These are phyloP conservation scores for Besnoitia besnoiti DNA, from an alignment of 169 alveolate species.

Conservation along the genomic window DNA sequence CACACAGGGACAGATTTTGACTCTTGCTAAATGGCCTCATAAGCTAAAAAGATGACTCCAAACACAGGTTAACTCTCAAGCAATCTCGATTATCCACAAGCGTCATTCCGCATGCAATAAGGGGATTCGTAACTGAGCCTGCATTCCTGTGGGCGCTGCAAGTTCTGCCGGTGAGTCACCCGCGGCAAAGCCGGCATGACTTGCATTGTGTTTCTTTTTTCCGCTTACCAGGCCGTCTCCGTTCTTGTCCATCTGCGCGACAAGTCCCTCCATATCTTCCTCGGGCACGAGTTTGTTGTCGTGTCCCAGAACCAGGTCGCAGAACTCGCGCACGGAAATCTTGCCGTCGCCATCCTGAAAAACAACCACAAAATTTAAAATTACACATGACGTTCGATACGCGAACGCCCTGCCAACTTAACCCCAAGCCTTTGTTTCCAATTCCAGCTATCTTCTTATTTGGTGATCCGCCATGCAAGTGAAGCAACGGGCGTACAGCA, in stretches of 20 bases:
- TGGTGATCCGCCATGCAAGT: too few species aligned
- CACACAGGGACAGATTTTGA: background rate
- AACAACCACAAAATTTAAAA: background rate
- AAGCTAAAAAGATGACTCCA: background rate
- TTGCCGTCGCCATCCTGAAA: constrained; percentile 78
- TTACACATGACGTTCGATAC: too few species aligned
- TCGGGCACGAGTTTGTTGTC: constrained; percentile 71
- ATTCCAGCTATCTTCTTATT: background rate
- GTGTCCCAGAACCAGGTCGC: constrained; percentile 72
- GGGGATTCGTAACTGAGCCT: too few species aligned
- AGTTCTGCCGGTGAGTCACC: too few species aligned
- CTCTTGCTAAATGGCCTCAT: background rate
- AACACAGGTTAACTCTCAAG: background rate
- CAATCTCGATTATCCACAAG: too few species aligned
- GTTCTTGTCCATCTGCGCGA: constrained; percentile 78
- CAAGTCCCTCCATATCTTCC: constrained; percentile 67
- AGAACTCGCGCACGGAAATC: constrained; percentile 76
- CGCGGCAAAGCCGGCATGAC: too few species aligned
- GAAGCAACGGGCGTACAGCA: too few species aligned
- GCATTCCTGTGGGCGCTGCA: too few species aligned
- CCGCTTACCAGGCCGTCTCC: constrained; percentile 77
- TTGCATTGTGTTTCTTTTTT: too few species aligned
- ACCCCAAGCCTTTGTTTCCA: too few species aligned
- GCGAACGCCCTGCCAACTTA: too few species aligned
- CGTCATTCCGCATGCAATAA: too few species aligned